These are phyloP conservation scores for Dactylonectria macrodidyma DNA, from an alignment of 2,329 filamentous ascomycete genomes.

Conservation along the genomic window DNA sequence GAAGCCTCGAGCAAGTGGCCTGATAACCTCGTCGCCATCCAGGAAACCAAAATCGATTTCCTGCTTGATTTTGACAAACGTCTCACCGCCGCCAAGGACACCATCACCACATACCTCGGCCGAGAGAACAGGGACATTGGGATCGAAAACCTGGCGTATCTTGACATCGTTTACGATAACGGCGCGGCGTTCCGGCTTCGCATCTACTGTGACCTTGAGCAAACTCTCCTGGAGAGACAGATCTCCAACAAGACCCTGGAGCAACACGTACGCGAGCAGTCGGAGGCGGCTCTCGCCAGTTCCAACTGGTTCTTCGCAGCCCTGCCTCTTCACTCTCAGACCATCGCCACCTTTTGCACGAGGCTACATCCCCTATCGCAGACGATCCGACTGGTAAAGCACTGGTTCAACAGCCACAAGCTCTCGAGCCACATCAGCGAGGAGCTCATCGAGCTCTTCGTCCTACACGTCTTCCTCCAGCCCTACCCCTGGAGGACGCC, in stretches of 20 bases:
- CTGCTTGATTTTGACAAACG: slow-evolving; percentile 82
- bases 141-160: slow-evolving; percentile 82
- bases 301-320: slow-evolving; percentile 82
- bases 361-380: slow-evolving; percentile 85
- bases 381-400: slow-evolving; percentile 87
- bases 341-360: slow-evolving; percentile 84
- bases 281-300: slow-evolving; percentile 77
- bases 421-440: slow-evolving; percentile 82
- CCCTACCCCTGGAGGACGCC: slow-evolving; percentile 87
- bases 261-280: slow-evolving; percentile 76
- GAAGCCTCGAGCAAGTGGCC: slow-evolving; percentile 96
- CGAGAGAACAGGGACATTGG: slow-evolving; percentile 81
- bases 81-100: slow-evolving; percentile 73
- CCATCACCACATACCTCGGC: slow-evolving; percentile 79
- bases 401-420: slow-evolving; percentile 90
- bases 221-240: slow-evolving; percentile 83
- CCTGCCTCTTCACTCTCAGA: slow-evolving; percentile 84
- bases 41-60: slow-evolving; percentile 94
- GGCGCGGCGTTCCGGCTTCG: slow-evolving; percentile 86
- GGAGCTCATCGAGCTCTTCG: slow-evolving; percentile 88
- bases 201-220: slow-evolving; percentile 91
- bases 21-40: slow-evolving; percentile 90
- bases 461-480: slow-evolving; percentile 82
- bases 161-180: slow-evolving; percentile 83
- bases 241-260: slow-evolving; percentile 81